A percentile compares a stretch with the other conserved stretches of the same genome.
Evolutionary conservation across 1,284 basidiomycete species (phyloP).

Genomic region (Trichosporon inkin): DNA sequence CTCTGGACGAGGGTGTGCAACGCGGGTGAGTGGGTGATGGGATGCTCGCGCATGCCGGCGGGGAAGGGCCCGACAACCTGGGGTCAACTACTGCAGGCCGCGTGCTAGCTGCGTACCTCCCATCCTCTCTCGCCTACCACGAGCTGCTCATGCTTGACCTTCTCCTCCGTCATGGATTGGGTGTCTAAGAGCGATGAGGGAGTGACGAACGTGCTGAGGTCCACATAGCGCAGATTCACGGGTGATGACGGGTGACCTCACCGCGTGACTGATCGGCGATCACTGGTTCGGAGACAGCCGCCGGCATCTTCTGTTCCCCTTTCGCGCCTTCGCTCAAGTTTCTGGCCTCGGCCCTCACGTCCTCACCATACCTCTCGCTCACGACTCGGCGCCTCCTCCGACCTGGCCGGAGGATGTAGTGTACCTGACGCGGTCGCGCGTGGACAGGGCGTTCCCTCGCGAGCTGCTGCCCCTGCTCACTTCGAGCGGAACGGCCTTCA

Average conservation of each 20-base stretch:
- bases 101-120: neutral
- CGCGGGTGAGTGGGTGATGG: conserved; percentile 32
- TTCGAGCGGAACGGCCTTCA: conserved; percentile 12
- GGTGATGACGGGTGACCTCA: no score
- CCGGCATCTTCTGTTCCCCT: neutral
- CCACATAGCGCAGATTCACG: no score
- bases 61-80: conserved; percentile 43
- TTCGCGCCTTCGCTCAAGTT: neutral
- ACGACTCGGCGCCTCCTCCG: conserved; percentile 39
- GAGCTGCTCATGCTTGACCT: neutral
- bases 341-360: neutral
- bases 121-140: neutral
- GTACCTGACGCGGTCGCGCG: conserved; percentile 43
- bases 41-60: conserved; percentile 48
- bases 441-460: conserved; percentile 41
- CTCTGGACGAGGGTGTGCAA: conserved; percentile 24
- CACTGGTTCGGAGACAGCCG: no score
- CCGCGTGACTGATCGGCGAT: no score
- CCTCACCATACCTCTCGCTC: neutral
- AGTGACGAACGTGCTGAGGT: no score
- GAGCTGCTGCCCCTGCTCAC: conserved; percentile 30
- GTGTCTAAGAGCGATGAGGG: no score
- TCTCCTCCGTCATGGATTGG: neutral
- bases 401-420: conserved; percentile 42
- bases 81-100: neutral